Evolutionary conservation across 352 stramenopile species (phyloP).

Genomic region (Pythium monospermum): DNA sequence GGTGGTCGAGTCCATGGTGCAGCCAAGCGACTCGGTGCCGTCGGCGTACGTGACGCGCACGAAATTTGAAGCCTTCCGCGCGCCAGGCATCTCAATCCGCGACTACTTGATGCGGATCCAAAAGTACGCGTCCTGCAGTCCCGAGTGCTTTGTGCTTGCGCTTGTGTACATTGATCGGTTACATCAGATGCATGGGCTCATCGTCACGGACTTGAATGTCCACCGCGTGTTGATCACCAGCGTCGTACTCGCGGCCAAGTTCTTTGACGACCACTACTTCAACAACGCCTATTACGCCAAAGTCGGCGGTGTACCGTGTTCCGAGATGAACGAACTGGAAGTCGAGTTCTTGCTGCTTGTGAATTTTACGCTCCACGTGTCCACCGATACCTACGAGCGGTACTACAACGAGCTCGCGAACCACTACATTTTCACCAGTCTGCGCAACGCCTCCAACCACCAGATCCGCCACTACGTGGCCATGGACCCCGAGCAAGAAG

Average conservation of each 20-base stretch:
- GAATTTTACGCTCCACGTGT: conserved; percentile 97
- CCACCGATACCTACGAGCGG: conserved; percentile 81
- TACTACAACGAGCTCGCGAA: conserved; percentile 90
- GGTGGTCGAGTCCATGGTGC: conserved; percentile 79
- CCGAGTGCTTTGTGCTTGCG: conserved; percentile 97
- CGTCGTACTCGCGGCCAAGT: conserved; percentile 97
- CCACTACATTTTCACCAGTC: conserved; percentile 74
- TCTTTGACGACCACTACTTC: conserved; percentile 99
- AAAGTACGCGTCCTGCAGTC: conserved; percentile 97
- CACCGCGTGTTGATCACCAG: conserved; percentile 97
- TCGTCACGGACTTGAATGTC: conserved; percentile 96
- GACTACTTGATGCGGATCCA: conserved; percentile 91
- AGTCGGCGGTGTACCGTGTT: conserved; percentile 89
- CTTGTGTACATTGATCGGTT: conserved; percentile 99
- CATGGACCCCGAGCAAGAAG: conserved; percentile 52
- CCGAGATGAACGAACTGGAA: conserved; percentile 97
- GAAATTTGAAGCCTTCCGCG: conserved; percentile 85
- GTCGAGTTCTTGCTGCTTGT: conserved; percentile 97
- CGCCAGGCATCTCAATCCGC: conserved; percentile 73
- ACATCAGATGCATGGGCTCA: conserved; percentile 95
- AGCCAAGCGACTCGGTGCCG: conserved; percentile 49
- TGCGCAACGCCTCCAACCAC: conserved; percentile 33
- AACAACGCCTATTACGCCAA: conserved; percentile 99
- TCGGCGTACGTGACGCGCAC: conserved; percentile 55
- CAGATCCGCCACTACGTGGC: conserved; percentile 67